Evolutionary conservation across 306 rosid species (phyloP), one percentile per base, ranked within the genome.

Genomic region (Vigna nakashimae): DNA sequence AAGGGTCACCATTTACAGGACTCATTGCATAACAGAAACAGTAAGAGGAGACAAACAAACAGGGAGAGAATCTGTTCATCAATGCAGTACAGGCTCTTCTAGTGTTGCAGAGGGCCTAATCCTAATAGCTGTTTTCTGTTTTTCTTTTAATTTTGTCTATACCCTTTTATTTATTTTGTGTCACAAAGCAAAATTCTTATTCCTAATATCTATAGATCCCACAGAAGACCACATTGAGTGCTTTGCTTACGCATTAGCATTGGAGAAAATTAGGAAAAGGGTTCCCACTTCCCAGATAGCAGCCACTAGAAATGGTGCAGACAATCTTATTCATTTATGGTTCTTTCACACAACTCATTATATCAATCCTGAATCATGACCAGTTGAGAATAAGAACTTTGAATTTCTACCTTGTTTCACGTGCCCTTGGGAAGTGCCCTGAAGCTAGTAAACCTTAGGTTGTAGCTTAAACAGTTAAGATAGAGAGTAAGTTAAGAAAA

Each of bases 331-430:
- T 71, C 71, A 28, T 24, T 45, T 6, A 32, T 43, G 74, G 53
- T 67, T 74, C 68, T 65, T 80, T 53, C 69, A 40, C 40, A 57
- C 51, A 65, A 80, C 43, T 65, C 79, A 80, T 65, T 56, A 55
- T 53, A 5, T 57, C 24, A 18, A 45, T 48, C 45, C 57, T 66
- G 45, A 57, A 26, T 48, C 38, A 64, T 66, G 71, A 32, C 51
- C 17, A 66, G 18, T 73, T 18, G 53, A 65, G 32, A 76, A 65
- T 65, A 45, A 45, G 28, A 46, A 48, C 55, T 74, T 80, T 80
- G 76, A 80, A 80, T 56, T 56, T 56, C 36, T n/a, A 49, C 32
- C 83, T 53, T 52, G 43, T 64, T 64, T 73, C 78, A 79, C 78
- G 49, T 79, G 83, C 64, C 73, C 28, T 51, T 62, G 46, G 65